Conservation (phyloP, 139 green algal species). For the Coelastrella sp. region DNA sequence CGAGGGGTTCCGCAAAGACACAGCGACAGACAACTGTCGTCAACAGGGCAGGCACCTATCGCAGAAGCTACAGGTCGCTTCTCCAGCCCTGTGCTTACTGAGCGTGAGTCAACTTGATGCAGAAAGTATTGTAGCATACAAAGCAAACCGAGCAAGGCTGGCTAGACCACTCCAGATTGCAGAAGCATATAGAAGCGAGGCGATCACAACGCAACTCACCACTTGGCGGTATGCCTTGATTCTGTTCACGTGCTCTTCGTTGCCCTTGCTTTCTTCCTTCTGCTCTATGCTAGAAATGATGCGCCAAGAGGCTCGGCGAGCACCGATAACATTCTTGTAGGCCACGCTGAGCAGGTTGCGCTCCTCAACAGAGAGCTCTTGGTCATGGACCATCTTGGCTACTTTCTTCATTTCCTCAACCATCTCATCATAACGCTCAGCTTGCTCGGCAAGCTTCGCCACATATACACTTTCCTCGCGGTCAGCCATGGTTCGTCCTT, state of each 20-base stretch:
- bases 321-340: conserved; percentile 88
- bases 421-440: conserved; percentile 60
- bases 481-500: conserved; percentile 40
- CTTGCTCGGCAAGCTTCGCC: conserved; percentile 98
- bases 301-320: conserved; percentile 93
- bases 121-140: not conserved
- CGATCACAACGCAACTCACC: conserved; percentile 59
- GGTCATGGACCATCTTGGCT: conserved; percentile 83
- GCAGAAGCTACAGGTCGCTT: not conserved
- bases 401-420: conserved; percentile 97
- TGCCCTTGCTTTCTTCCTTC: conserved; percentile 97
- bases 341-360: conserved; percentile 97
- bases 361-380: conserved; percentile 98
- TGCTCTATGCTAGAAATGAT: conserved; percentile 98
- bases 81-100: not conserved
- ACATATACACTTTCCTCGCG: conserved; percentile 84
- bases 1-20: too few species aligned
- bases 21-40: not conserved
- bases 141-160: not conserved
- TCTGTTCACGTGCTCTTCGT: conserved; percentile 90
- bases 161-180: too few species aligned
- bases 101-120: not conserved
- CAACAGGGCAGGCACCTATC: not conserved
- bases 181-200: not conserved
- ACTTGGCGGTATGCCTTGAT: conserved; percentile 75